Conservation (phyloP, 176 grass and related monocot genomes). For the Panicum miliaceum region DNA sequence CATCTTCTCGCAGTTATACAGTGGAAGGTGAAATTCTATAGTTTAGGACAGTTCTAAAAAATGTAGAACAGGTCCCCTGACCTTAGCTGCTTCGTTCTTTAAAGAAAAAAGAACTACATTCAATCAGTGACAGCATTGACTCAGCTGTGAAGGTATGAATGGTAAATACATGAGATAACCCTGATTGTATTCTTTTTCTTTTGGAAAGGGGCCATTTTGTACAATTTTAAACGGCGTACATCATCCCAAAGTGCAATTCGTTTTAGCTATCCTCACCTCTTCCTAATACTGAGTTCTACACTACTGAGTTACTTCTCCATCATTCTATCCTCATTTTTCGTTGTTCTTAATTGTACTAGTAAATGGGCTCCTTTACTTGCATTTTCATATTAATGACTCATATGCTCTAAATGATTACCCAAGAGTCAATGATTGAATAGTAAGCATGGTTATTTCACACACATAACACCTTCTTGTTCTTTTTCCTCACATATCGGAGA, state of each 20-base stretch:
- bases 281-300: not conserved
- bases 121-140: no score
- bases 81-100: no score
- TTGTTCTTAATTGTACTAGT: not conserved
- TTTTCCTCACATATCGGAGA: not conserved
- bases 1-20: not conserved
- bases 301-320: not conserved
- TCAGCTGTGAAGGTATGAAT: no score
- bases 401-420: not conserved
- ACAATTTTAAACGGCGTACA: not conserved
- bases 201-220: not conserved
- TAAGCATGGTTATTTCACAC: not conserved
- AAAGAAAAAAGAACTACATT: no score
- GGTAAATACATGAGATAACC: not conserved
- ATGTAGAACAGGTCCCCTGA: not conserved
- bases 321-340: not conserved
- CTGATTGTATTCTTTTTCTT: not conserved
- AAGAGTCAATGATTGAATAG: not conserved
- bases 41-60: not conserved
- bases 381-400: not conserved
- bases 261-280: constrained; percentile 4
- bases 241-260: not conserved
- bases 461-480: not conserved
- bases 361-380: not conserved
- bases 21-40: not conserved